These are phyloP conservation scores for Moesziomyces aphidis DNA, from an alignment of 1,284 basidiomycete genomes.

Conservation along the genomic window DNA sequence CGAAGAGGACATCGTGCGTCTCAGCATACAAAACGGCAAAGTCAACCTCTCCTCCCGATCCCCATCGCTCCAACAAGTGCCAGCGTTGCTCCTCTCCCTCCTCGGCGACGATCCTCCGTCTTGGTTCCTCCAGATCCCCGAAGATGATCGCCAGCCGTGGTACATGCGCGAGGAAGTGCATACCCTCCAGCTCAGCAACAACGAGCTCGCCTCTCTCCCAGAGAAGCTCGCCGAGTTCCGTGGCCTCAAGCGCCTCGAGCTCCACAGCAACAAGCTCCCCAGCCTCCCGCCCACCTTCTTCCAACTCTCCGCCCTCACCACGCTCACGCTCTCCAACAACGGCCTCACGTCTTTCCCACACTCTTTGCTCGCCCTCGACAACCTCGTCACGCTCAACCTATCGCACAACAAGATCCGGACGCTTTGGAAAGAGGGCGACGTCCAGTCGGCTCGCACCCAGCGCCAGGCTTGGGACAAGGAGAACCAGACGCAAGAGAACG, in stretches of 20 bases:
- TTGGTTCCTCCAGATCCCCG: slow-evolving; percentile 52
- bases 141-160: slow-evolving; percentile 54
- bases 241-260: slow-evolving; percentile 53
- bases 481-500: slow-evolving; percentile 39
- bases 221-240: slow-evolving; percentile 52
- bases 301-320: slow-evolving; percentile 52
- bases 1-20: slow-evolving; percentile 34
- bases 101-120: slow-evolving; percentile 48
- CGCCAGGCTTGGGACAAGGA: slow-evolving; percentile 47
- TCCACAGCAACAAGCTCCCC: slow-evolving; percentile 57
- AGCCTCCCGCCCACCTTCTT: slow-evolving; percentile 43
- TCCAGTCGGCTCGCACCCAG: slow-evolving; percentile 25
- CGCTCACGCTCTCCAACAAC: slow-evolving; percentile 56
- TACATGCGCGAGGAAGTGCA: slow-evolving; percentile 51
- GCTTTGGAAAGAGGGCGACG: slow-evolving; percentile 49
- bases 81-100: slow-evolving; percentile 46
- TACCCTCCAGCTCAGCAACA: slow-evolving; percentile 50
- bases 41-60: slow-evolving; percentile 50
- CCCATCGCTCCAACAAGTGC: slow-evolving; percentile 46
- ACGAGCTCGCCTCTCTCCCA: slow-evolving; percentile 46
- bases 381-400: slow-evolving; percentile 57
- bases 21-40: slow-evolving; percentile 45
- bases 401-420: slow-evolving; percentile 56
- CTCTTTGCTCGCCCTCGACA: slow-evolving; percentile 50
- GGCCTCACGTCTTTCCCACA: slow-evolving; percentile 47